Conservation (phyloP, 2,329 filamentous ascomycete species). For the Cladosporium sp. region DNA sequence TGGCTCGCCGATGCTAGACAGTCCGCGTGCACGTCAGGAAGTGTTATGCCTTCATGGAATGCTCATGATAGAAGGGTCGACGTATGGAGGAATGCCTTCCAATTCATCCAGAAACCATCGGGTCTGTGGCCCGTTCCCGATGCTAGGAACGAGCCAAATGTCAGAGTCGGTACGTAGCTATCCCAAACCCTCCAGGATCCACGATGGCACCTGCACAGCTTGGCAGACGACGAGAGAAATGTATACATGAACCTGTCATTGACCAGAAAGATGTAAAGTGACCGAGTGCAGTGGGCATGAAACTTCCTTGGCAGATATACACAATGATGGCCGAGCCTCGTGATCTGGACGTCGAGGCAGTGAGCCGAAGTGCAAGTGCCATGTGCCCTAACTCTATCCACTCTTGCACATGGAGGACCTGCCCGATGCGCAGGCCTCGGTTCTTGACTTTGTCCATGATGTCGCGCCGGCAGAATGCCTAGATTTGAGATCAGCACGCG, state of each 20-base stretch:
- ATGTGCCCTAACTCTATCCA: not conserved
- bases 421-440: slow-evolving; percentile 1
- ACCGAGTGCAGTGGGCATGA: not conserved
- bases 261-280: not conserved
- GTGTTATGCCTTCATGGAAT: not conserved
- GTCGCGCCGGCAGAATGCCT: slow-evolving; percentile 5
- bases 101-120: not conserved
- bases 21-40: not conserved
- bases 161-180: not conserved
- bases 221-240: not conserved
- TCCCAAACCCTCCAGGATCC: not conserved
- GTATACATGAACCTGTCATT: not conserved
- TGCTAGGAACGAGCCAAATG: not conserved
- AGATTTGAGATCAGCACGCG: not conserved
- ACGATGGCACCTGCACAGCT: not conserved
- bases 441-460: not conserved
- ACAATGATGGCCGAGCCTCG: not conserved
- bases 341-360: not conserved
- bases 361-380: not conserved
- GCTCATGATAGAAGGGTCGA: not conserved
- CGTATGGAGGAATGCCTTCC: not conserved
- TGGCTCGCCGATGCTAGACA: not conserved
- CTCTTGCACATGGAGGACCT: not conserved
- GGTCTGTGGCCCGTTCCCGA: not conserved
- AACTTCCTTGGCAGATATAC: not conserved